Percentiles rank a stretch among this genome's conserved stretches.
These are phyloP conservation scores for Globisporangium mamillatum DNA, from an alignment of 352 stramenopile genomes.

Conservation along the genomic window DNA sequence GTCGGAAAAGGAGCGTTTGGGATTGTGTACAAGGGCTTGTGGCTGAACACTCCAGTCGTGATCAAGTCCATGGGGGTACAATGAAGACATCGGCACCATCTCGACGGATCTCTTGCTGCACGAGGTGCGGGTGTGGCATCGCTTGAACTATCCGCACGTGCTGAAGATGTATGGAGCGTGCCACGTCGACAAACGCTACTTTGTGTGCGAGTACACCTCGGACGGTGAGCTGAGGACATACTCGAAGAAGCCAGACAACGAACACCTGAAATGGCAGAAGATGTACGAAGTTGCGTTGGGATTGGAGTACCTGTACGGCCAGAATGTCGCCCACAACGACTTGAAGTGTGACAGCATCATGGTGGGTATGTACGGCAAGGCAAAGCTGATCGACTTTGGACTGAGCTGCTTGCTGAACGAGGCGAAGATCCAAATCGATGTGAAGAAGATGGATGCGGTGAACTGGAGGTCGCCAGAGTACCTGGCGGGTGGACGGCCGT, in stretches of 20 bases:
- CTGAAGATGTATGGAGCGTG: too few species aligned
- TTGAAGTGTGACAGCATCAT: conserved; percentile 28
- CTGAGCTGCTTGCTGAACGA: conserved; percentile 1
- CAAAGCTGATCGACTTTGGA: conserved; percentile 26
- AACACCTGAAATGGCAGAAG: neutral
- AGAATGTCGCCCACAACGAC: conserved; percentile 16
- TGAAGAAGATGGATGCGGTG: neutral
- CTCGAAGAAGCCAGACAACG: neutral
- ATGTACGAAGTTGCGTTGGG: neutral
- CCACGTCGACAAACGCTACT: too few species aligned
- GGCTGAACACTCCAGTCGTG: neutral
- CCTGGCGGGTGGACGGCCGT: neutral
- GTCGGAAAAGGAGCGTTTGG: too few species aligned
- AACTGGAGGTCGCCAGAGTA: neutral
- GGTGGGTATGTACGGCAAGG: conserved; percentile 15
- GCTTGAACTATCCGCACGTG: too few species aligned
- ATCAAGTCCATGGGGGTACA: neutral
- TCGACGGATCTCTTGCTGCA: neutral
- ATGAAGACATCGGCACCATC: neutral
- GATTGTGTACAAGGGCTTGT: neutral
- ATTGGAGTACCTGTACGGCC: neutral
- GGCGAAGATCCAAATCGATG: neutral
- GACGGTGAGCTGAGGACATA: neutral
- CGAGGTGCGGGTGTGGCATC: neutral
- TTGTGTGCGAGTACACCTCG: neutral